These are phyloP conservation scores for Penicillium sp. DNA, from an alignment of 2,329 filamentous ascomycete species.

Conservation along the genomic window DNA sequence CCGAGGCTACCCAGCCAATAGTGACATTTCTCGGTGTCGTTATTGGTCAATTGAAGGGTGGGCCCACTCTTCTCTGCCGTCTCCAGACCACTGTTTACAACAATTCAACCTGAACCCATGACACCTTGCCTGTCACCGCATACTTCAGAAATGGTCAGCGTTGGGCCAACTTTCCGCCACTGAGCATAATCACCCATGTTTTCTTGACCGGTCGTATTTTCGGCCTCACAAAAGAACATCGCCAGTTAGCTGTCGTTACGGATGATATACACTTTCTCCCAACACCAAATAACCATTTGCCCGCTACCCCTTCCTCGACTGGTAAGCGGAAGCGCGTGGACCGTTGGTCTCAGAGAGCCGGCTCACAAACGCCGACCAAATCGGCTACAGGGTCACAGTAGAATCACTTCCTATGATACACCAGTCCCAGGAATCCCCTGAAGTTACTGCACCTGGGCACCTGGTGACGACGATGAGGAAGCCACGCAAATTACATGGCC, in stretches of 20 bases:
- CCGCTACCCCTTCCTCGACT: not conserved
- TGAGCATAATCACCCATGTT: not conserved
- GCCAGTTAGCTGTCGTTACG: not conserved
- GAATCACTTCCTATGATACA: no score
- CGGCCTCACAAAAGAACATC: not conserved
- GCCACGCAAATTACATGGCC: no score
- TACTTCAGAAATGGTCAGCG: conserved; percentile 4
- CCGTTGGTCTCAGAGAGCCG: not conserved
- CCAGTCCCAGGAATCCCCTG: no score
- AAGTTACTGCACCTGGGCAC: no score
- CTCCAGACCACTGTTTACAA: conserved; percentile 3
- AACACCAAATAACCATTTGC: not conserved
- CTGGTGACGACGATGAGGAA: no score
- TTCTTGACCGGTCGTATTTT: conserved; percentile 1
- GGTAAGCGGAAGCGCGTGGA: conserved; percentile 1
- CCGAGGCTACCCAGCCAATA: no score
- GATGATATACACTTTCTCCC: conserved; percentile 5
- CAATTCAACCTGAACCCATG: not conserved
- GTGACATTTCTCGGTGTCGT: no score
- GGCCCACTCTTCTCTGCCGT: no score
- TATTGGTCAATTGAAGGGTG: no score
- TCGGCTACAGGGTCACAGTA: not conserved
- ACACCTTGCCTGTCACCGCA: not conserved
- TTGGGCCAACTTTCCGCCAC: conserved; percentile 4
- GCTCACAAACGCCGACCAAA: not conserved